phyloP scores from a whole-genome alignment of 495 filamentous ascomycete genomes.

The Glonium stellatum region DNA sequence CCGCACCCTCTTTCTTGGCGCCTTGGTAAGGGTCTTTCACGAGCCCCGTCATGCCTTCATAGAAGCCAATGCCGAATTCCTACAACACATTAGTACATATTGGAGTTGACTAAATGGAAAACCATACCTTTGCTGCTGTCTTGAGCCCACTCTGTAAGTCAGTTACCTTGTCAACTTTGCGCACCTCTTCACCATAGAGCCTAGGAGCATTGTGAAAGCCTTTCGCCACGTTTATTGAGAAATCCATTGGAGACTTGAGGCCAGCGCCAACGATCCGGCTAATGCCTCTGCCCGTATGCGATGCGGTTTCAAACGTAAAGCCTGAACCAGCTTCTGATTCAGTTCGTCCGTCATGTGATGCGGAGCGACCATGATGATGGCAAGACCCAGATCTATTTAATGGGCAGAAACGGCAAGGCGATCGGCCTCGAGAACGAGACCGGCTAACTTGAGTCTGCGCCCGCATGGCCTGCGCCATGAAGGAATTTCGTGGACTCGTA shows the following conservation, averaged over 20 bases:
- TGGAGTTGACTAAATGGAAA: background rate
- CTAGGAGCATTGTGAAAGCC: slow-evolving; percentile 82
- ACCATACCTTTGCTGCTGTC: slow-evolving; percentile 32
- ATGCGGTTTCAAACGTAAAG: slow-evolving; percentile 41
- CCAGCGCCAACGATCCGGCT: slow-evolving; percentile 61
- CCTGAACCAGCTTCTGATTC: slow-evolving; percentile 1
- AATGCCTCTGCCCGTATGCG: slow-evolving; percentile 57
- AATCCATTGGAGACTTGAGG: slow-evolving; percentile 70
- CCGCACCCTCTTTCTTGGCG: slow-evolving; percentile 34
- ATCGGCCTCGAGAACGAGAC: slow-evolving; percentile 4
- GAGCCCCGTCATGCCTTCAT: slow-evolving; percentile 35
- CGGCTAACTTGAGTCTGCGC: slow-evolving; percentile 18
- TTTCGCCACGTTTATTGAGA: slow-evolving; percentile 67
- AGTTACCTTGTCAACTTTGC: slow-evolving; percentile 61
- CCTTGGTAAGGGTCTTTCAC: slow-evolving; percentile 36
- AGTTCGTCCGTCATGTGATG: slow-evolving; percentile 1
- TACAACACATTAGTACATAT: background rate
- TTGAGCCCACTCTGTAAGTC: slow-evolving; percentile 60
- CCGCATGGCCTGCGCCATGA: slow-evolving; percentile 26
- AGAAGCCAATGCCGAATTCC: slow-evolving; percentile 32
- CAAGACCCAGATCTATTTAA: background rate
- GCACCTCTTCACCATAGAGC: slow-evolving; percentile 70
- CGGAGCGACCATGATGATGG: slow-evolving; percentile 5
- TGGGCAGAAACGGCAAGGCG: background rate
- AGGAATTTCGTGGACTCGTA: slow-evolving; percentile 8